Percentiles rank a stretch among this genome's conserved stretches.
Evolutionary conservation across 305 asterid genomes (phyloP).

Genomic region (Solanum aculeatissimum): DNA sequence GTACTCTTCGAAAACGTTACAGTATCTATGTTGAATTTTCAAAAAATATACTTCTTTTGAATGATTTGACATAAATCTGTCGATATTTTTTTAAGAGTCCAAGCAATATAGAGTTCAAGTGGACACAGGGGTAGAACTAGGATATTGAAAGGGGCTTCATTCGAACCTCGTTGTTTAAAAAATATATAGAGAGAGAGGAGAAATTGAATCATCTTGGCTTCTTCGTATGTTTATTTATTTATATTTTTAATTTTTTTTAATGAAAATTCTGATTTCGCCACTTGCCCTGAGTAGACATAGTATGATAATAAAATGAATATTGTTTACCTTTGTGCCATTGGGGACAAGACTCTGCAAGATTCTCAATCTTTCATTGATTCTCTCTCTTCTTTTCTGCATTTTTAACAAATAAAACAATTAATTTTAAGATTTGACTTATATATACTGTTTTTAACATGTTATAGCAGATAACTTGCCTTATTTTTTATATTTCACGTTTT

Average conservation of each 20-base stretch:
- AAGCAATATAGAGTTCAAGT: background rate
- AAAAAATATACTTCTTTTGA: background rate
- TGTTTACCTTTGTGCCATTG: conserved; percentile 58
- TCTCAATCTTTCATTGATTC: conserved; percentile 71
- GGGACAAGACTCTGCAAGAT: conserved; percentile 87
- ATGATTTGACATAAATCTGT: background rate
- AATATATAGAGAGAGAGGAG: too few species aligned
- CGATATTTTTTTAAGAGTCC: background rate
- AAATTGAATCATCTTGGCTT: too few species aligned
- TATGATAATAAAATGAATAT: background rate
- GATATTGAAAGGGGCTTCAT: too few species aligned
- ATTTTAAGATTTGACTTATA: background rate
- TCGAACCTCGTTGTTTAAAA: too few species aligned
- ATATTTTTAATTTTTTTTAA: too few species aligned
- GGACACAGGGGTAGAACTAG: too few species aligned
- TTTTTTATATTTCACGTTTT: background rate
- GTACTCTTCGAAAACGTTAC: background rate
- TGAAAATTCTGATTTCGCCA: too few species aligned
- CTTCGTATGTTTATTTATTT: too few species aligned
- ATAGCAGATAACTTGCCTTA: background rate
- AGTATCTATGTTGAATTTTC: rapidly evolving
- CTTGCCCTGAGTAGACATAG: too few species aligned
- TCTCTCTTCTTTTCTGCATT: conserved; percentile 80
- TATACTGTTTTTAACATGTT: background rate
- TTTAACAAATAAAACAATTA: background rate